These are phyloP conservation scores for Peronospora belbahrii DNA, from an alignment of 352 stramenopile genomes.

Conservation along the genomic window DNA sequence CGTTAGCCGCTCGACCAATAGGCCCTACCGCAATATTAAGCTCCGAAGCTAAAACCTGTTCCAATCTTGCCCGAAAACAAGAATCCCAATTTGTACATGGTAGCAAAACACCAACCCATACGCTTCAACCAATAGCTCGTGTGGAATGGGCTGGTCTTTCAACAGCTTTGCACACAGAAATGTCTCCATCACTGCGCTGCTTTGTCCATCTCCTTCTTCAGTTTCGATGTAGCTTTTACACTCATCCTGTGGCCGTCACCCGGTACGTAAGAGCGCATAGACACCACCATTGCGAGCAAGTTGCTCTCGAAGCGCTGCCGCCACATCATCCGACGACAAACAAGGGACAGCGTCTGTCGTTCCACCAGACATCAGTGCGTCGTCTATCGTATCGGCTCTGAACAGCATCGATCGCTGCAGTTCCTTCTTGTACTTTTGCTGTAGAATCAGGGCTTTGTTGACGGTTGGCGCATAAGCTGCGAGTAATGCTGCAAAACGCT, in stretches of 20 bases:
- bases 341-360: conserved; percentile 4
- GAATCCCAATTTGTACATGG: conserved; percentile 79
- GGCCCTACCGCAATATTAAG: conserved; percentile 63
- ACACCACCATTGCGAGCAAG: conserved; percentile 37
- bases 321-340: conserved; percentile 16
- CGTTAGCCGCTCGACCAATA: conserved; percentile 58
- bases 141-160: conserved; percentile 73
- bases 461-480: conserved; percentile 25
- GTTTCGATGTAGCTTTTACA: conserved; percentile 40
- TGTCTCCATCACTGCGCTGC: conserved; percentile 60
- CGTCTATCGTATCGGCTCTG: conserved; percentile 36
- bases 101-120: conserved; percentile 72
- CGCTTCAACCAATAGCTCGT: conserved; percentile 61
- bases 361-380: conserved; percentile 24
- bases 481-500: conserved; percentile 5
- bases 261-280: conserved; percentile 18
- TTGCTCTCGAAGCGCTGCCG: conserved; percentile 42
- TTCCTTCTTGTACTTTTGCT: conserved; percentile 25
- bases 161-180: conserved; percentile 68
- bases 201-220: conserved; percentile 57
- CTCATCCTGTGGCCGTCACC: conserved; percentile 44
- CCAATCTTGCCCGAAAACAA: no score
- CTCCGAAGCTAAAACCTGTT: no score
- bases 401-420: conserved; percentile 20
- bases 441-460: conserved; percentile 42